A percentile compares a stretch with the other conserved stretches of the same genome.
Evolutionary conservation across 805 yeast species (phyloP).

Genomic region (Yarrowia alimentaria): DNA sequence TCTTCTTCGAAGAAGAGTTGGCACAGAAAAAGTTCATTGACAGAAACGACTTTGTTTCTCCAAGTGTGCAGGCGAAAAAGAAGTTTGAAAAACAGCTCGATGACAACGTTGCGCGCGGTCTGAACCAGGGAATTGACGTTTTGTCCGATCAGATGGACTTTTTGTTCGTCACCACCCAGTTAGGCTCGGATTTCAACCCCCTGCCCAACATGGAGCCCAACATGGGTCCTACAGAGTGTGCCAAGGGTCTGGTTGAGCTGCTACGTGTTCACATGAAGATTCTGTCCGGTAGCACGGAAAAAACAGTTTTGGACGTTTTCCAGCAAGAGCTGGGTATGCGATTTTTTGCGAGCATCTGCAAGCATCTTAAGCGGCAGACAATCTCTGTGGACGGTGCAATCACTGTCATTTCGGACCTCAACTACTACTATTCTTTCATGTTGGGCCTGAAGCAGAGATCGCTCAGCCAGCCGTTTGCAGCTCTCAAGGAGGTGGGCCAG

Average conservation of each 20-base stretch:
- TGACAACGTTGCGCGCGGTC: slow-evolving; percentile 86
- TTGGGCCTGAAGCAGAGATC: slow-evolving; percentile 49
- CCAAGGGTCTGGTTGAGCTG: slow-evolving; percentile 58
- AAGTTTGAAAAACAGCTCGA: slow-evolving; percentile 79
- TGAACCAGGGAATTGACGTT: slow-evolving; percentile 88
- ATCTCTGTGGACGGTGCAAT: slow-evolving; percentile 83
- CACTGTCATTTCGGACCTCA: slow-evolving; percentile 75
- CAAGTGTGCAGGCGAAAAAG: slow-evolving; percentile 75
- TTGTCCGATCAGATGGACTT: slow-evolving; percentile 76
- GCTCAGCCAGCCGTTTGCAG: slow-evolving; percentile 70
- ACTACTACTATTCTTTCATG: slow-evolving; percentile 72
- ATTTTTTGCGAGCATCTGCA: slow-evolving; percentile 71
- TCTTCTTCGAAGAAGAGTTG: slow-evolving; percentile 85
- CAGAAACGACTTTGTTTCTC: slow-evolving; percentile 74
- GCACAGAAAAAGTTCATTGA: slow-evolving; percentile 55
- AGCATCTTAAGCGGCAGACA: slow-evolving; percentile 67
- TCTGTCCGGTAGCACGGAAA: slow-evolving; percentile 79
- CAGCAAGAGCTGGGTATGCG: slow-evolving; percentile 92
- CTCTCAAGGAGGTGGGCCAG: slow-evolving; percentile 82
- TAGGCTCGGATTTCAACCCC: slow-evolving; percentile 65
- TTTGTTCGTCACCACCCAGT: slow-evolving; percentile 53
- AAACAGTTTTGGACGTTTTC: slow-evolving; percentile 82
- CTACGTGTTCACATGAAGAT: slow-evolving; percentile 70
- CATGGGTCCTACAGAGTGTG: slow-evolving; percentile 61
- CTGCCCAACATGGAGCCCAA: slow-evolving; percentile 36